Percentiles rank a stretch among this genome's conserved stretches.
Evolutionary conservation across 139 green algal species (phyloP).

Genomic region (Zygnema cylindricum): DNA sequence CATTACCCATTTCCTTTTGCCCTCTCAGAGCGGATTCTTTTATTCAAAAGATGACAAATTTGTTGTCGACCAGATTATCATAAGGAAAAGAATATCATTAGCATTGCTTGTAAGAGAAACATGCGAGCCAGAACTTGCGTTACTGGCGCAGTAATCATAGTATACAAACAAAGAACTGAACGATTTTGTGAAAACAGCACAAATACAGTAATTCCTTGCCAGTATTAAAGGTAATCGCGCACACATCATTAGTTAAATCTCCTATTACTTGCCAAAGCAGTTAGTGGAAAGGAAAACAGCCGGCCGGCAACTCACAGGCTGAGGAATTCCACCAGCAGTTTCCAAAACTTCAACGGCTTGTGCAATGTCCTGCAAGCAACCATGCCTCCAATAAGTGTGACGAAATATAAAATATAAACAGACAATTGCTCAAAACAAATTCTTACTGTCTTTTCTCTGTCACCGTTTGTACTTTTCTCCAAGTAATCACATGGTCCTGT

Average conservation of each 20-base stretch:
- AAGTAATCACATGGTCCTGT: no score
- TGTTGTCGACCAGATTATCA: not conserved
- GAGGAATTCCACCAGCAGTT: constrained; percentile 5
- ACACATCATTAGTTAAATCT: not conserved
- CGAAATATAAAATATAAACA: no score
- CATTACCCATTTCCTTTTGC: not conserved
- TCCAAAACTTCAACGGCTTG: constrained; percentile 14
- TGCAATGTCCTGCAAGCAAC: constrained; percentile 16
- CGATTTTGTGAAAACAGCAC: not conserved
- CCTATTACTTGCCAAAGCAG: not conserved
- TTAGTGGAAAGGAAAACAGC: not conserved
- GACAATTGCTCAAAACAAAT: no score
- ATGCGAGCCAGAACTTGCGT: no score
- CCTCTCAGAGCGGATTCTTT: not conserved
- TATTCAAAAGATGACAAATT: constrained; percentile 2
- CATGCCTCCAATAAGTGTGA: no score
- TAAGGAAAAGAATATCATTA: constrained; percentile 7
- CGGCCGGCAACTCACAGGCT: constrained; percentile 6
- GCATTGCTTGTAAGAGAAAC: no score
- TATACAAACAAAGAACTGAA: no score
- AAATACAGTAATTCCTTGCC: not conserved
- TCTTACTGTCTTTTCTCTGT: no score
- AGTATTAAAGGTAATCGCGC: not conserved
- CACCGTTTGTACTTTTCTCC: no score
- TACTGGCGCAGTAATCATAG: no score